A percentile compares a stretch with the other conserved stretches of the same genome.
Evolutionary conservation across 305 asterid genomes (phyloP).

Genomic region (Monarda citriodora): DNA sequence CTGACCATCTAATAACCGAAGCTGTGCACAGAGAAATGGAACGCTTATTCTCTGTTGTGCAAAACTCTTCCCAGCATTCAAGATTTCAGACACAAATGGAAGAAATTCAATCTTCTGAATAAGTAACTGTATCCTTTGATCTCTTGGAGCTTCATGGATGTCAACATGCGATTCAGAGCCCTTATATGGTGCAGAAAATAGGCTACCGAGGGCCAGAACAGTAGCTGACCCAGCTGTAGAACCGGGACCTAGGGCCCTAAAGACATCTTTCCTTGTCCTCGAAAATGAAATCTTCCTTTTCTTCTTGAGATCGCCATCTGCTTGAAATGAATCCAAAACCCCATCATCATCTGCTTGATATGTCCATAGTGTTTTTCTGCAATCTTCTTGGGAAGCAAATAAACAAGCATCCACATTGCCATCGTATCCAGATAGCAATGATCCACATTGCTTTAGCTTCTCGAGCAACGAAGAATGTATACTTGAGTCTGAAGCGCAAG

Average conservation of each 20-base stretch:
- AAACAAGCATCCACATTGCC: conserved; percentile 54
- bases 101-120: conserved; percentile 68
- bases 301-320: conserved; percentile 82
- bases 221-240: conserved; percentile 63
- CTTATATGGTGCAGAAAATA: conserved; percentile 77
- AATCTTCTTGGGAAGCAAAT: conserved; percentile 74
- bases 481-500: conserved; percentile 38
- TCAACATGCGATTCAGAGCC: conserved; percentile 87
- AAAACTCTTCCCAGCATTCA: conserved; percentile 70
- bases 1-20: conserved; percentile 92
- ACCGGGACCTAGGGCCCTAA: conserved; percentile 68
- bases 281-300: conserved; percentile 64
- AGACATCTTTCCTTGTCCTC: conserved; percentile 79
- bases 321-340: conserved; percentile 79
- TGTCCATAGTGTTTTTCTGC: conserved; percentile 89
- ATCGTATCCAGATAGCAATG: conserved; percentile 57
- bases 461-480: conserved; percentile 29
- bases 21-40: conserved; percentile 90
- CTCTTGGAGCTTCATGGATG: conserved; percentile 61
- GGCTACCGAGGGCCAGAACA: conserved; percentile 82
- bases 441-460: conserved; percentile 68
- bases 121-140: conserved; percentile 54
- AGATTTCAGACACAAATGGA: conserved; percentile 73
- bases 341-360: conserved; percentile 62
- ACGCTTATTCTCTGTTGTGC: conserved; percentile 53